Percentiles rank a stretch among this genome's conserved stretches.
Evolutionary conservation across 768 basidiomycete genomes (phyloP).

Genomic region (Amanita polypyramis): DNA sequence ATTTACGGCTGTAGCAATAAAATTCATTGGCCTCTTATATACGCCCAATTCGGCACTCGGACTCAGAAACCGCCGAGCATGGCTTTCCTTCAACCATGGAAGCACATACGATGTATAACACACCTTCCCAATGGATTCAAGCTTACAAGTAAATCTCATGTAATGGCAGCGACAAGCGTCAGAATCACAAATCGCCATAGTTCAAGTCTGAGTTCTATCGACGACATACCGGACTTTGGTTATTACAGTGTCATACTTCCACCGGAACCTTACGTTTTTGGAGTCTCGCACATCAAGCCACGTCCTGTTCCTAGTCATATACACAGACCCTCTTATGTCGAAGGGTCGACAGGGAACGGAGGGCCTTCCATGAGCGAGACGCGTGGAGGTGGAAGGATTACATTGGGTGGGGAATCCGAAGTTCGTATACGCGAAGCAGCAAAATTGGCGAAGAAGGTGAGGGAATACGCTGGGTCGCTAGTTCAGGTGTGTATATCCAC

Average conservation of each 20-base stretch:
- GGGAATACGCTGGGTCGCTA: slow-evolving; percentile 42
- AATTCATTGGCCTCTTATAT: too few species aligned
- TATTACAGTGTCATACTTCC: slow-evolving; percentile 54
- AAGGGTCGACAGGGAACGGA: neutral
- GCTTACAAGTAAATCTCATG: too few species aligned
- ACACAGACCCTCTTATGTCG: slow-evolving; percentile 43
- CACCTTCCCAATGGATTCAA: neutral
- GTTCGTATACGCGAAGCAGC: slow-evolving; percentile 40
- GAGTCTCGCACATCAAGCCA: slow-evolving; percentile 48
- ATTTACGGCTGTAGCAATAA: too few species aligned
- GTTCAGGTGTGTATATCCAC: slow-evolving; percentile 33
- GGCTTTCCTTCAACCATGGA: slow-evolving; percentile 5
- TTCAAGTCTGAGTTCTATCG: neutral
- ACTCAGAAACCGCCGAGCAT: neutral
- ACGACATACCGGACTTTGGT: slow-evolving; percentile 27
- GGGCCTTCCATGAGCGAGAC: too few species aligned
- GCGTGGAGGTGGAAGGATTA: slow-evolving; percentile 19
- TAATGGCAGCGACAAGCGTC: neutral
- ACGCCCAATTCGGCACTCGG: too few species aligned
- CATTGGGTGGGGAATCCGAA: slow-evolving; percentile 46
- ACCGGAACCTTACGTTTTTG: slow-evolving; percentile 52
- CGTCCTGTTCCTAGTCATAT: slow-evolving; percentile 50
- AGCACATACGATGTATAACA: neutral
- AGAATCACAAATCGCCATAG: neutral
- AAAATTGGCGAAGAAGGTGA: slow-evolving; percentile 42